Evolutionary conservation across 257 asterid genomes (phyloP), one percentile per base, ranked within the genome.

Genomic region (Nicotiana noctiflora): DNA sequence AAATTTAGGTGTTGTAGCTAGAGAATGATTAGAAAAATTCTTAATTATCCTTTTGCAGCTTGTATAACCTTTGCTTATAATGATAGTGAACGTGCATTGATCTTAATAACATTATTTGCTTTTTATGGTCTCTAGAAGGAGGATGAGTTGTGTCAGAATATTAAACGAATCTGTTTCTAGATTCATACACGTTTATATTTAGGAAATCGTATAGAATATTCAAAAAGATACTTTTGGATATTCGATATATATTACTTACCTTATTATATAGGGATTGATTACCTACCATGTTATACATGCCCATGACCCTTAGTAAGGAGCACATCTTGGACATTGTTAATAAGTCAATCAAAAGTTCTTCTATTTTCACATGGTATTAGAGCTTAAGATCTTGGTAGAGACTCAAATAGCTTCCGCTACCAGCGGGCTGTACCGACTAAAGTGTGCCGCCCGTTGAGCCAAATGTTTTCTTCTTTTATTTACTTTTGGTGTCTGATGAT

Each of bases 1-100:
- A n/a, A 18, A 67, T 67, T 70, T 70, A 70, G 57, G 46, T 40
- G 34, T 21, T 70, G 46, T 70, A 21, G 6, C 19, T 70, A 70
- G 77, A 70, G 19, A 70, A n/a, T 67, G 76, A 37, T 67, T 34
- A 10, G 31, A 67, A 37, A 37, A 67, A 67, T 67, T 68, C 77
- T 70, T 44, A 5, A 21, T 37, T 70, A 40, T 70, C 59, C 37
- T 44, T 44, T 70, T 44, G 77, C 53, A 1, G 6, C 77, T 44
- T 21, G 34, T 70, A 18, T 56, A 10, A 32, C 37, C 37, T 77
- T 77, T 11, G 8, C 55, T 55, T 34, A 23, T 25, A 59, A 57
- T 32, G 37, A 56, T 77, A 31, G 10, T 32, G 23, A 37, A 56
- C 59, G 23, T 72, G 32, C 34, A 37, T 59, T 40, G 59, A 7